Base-by-base conservation (phyloP, 2,329 filamentous ascomycete genomes). In the Ascochyta rabiei region DNA sequence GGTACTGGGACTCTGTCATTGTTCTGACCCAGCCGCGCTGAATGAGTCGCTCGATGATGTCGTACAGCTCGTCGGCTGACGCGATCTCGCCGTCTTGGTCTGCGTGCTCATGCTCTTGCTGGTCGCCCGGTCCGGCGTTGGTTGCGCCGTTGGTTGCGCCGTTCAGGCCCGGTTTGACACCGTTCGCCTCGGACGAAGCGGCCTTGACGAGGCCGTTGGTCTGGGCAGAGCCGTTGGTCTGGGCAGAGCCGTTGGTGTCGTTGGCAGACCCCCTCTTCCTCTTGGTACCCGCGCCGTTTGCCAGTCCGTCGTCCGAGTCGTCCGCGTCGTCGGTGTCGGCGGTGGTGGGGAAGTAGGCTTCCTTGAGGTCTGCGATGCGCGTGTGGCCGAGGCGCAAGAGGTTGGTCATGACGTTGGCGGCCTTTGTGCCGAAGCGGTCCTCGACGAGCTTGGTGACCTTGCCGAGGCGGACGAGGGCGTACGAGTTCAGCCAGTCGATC, bases 381-480 rank as follows among this genome's bases (percentile, higher is more conserved):
- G 89, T 88, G 76, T 95, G 89, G 1, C 93, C 93, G 16, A 93
- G 81, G 50, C 88, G 82, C 56, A 96, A 78, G 37, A 97, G 78
- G 26, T 88, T 89, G 64, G 90, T 86, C 55, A 95, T 83, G 34
- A 97, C 81, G 57, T 87, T 85, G 52, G 86, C 85, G 26, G 91
- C 91, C 58, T 86, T 83, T n/a, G 81, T 78, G 16, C 93, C 93
- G 70, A 91, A 88, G 63, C 88, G 85, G 30, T 82, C 83, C 62
- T 91, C 86, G 38, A 95, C 83, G 56, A 91, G 80, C 60, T 92
- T 85, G 24, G 95, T 78, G 34, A 96, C 89, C 75, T 91, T 95
- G 38, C 91, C 92, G 4, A 86, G 85, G 53, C 95, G 89, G 33
- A 93, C 81, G 38, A 97, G 81, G 63, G 88, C 88, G 76, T 98